phyloP scores from a whole-genome alignment of 83 land plant species.

The Thuja plicata region DNA sequence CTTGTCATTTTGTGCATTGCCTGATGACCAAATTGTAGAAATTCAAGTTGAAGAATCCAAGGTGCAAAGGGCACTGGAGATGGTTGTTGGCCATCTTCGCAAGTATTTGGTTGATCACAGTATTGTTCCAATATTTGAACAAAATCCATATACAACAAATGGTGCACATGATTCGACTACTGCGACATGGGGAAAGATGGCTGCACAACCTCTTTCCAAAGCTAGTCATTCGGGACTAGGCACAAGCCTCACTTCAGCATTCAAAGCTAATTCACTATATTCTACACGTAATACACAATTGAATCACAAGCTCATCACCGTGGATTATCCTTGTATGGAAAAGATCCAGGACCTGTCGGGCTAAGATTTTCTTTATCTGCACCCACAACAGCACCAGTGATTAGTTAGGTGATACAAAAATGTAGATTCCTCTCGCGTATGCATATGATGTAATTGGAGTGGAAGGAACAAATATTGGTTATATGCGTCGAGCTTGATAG shows the following conservation, averaged over 20 bases:
- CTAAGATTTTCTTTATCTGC: conserved; percentile 39
- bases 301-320: too few species aligned
- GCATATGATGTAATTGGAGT: conserved; percentile 77
- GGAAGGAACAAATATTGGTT: too few species aligned
- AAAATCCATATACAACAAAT: conserved; percentile 5
- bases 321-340: too few species aligned
- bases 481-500: conserved; percentile 58
- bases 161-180: conserved; percentile 37
- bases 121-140: too few species aligned
- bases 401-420: conserved; percentile 68
- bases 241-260: conserved; percentile 32
- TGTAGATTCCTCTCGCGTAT: conserved; percentile 74
- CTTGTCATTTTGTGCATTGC: too few species aligned
- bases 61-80: too few species aligned
- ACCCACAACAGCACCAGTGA: conserved; percentile 63
- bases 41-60: too few species aligned
- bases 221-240: conserved; percentile 26
- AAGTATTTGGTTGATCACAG: too few species aligned
- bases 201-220: conserved; percentile 22
- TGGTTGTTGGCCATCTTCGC: too few species aligned
- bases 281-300: too few species aligned
- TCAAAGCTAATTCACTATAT: too few species aligned
- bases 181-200: conserved; percentile 38
- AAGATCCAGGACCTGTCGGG: conserved; percentile 39
- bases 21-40: too few species aligned